Base-by-base conservation (phyloP, 2,329 filamentous ascomycete genomes). In the Botrytis elliptica region DNA sequence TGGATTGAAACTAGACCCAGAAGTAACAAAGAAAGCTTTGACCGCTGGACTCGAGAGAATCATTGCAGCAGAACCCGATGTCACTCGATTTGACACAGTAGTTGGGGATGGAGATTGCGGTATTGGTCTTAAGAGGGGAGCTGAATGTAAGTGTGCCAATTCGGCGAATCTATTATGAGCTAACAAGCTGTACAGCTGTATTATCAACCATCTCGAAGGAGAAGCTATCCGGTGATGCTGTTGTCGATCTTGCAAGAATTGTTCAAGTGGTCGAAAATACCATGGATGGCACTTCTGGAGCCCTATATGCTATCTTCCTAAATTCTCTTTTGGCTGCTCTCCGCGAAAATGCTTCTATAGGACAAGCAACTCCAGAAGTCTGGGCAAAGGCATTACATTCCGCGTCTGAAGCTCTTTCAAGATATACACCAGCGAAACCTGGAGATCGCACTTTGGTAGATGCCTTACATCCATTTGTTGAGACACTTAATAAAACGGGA, bases 371-470 rank as follows among this genome's bases (percentile, higher is more conserved):
- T 0, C 79, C 84, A 3, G 81, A 85, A 60, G 83, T 86, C 44
- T 92, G 90, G 90, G 87, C 77, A 4, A 72, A 75, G 65, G 95
- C 94, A 0, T 85, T 98, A 22, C 85, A 90, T 76, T 87, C 90
- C 77, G 93, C 93, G 71, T 89, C 92, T 75, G 85, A 90, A 33
- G 90, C 91, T 1, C 85, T 99, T 73, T 88, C 87, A 52, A 92
- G 87, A 80, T 98, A 98, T 83, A 99, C 96, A 2, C 95, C 95
- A 0, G 96, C 96, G 0, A 90, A 91, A 71, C 92, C 92, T 0
- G 96, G 96, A 42, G 96, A 99, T 81, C 88, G 96, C 69, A 99
- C 96, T 0, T 85, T 98, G 52, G 88, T 98, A 49, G 96, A 99
- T 83, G 94, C 95, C 1, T 85, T 99, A 68, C 89, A 93, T 75